Conservation (phyloP, 1,284 basidiomycete species). For the Ustilago vetiveriae region DNA sequence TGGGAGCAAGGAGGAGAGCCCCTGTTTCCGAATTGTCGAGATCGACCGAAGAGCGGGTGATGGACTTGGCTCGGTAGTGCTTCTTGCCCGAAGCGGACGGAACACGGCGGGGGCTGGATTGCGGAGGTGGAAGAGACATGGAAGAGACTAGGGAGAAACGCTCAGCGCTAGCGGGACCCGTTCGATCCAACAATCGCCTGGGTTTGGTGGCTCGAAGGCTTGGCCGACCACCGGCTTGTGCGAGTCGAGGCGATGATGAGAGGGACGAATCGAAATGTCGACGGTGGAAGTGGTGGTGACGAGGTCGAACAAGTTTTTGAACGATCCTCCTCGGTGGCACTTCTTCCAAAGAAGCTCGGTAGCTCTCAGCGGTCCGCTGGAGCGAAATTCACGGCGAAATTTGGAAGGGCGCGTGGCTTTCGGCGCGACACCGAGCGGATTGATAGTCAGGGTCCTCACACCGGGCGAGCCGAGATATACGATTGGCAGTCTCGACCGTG, state of each 20-base stretch:
- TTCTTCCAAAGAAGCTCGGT: conserved; percentile 9
- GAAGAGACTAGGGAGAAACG: conserved; percentile 12
- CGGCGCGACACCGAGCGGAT: background rate
- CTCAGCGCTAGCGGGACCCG: background rate
- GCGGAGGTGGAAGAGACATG: conserved; percentile 31
- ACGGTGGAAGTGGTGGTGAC: background rate
- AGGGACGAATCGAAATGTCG: background rate
- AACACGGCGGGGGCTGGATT: conserved; percentile 17
- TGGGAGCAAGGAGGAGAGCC: conserved; percentile 25
- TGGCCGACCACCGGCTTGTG: conserved; percentile 10
- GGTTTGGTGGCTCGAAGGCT: conserved; percentile 2
- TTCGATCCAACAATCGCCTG: conserved; percentile 12
- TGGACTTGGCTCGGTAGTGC: conserved; percentile 42
- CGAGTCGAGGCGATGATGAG: no score
- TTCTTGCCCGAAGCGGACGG: conserved; percentile 28
- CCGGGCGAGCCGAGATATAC: background rate
- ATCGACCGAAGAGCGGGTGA: conserved; percentile 37
- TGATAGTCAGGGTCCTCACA: conserved; percentile 1
- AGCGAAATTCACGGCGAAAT: conserved; percentile 3
- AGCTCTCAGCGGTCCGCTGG: background rate
- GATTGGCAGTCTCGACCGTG: no score
- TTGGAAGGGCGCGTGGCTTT: conserved; percentile 6
- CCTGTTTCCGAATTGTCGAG: conserved; percentile 45
- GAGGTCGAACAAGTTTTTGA: background rate
- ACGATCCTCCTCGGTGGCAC: background rate